Evolutionary conservation across 495 filamentous ascomycete genomes (phyloP).

Genomic region (Hypoxylon fragiforme): DNA sequence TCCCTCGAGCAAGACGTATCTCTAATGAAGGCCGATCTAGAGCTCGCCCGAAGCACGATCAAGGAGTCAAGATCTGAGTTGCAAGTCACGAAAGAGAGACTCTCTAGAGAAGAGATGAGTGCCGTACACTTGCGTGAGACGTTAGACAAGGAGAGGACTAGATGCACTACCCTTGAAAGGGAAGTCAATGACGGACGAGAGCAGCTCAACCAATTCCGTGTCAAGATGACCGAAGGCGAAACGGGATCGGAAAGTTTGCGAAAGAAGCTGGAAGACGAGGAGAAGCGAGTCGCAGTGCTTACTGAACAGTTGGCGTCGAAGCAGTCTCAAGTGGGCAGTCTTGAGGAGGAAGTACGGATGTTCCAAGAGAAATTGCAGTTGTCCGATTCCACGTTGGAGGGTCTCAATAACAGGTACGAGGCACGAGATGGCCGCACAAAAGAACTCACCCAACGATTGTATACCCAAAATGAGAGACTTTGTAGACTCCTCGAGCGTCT

Average conservation of each 20-base stretch:
- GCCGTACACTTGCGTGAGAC: conserved; percentile 50
- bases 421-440: conserved; percentile 69
- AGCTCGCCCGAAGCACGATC: conserved; percentile 41
- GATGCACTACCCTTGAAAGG: conserved; percentile 57
- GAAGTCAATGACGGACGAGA: conserved; percentile 70
- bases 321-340: conserved; percentile 63
- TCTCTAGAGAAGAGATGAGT: conserved; percentile 48
- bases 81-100: conserved; percentile 50
- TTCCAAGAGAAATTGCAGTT: conserved; percentile 60
- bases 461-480: conserved; percentile 74
- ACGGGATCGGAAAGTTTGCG: conserved; percentile 76
- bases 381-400: conserved; percentile 53
- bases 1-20: conserved; percentile 49
- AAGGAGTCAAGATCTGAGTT: conserved; percentile 47
- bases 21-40: conserved; percentile 49
- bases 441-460: conserved; percentile 80
- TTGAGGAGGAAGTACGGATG: conserved; percentile 68
- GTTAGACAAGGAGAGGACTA: conserved; percentile 61
- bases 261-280: conserved; percentile 69
- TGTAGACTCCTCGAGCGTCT: conserved; percentile 79
- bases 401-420: conserved; percentile 56
- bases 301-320: conserved; percentile 67
- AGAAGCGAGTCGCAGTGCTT: conserved; percentile 61
- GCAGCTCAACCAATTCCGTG: conserved; percentile 65
- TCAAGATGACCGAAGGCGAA: conserved; percentile 74